Percentiles rank a stretch among this genome's conserved stretches.
Conservation (phyloP, 2,329 filamentous ascomycete species). For the Colletotrichum sp. region DNA sequence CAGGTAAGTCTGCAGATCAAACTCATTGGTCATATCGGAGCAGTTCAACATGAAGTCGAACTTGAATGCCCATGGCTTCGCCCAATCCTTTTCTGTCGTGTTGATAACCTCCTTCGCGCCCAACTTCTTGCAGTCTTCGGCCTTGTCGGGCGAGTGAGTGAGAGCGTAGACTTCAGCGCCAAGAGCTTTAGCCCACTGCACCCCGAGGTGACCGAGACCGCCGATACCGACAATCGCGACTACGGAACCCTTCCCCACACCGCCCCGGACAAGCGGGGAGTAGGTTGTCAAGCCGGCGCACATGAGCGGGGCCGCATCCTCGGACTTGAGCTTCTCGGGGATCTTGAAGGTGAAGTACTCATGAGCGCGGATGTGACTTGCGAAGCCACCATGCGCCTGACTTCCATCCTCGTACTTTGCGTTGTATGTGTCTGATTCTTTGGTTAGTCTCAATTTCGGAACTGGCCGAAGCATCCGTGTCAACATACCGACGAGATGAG, state of each 20-base stretch:
- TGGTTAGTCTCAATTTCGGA: neutral
- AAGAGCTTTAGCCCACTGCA: constrained; percentile 74
- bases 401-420: constrained; percentile 62
- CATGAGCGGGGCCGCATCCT: constrained; percentile 70
- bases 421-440: constrained; percentile 57
- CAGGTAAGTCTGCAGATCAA: constrained; percentile 59
- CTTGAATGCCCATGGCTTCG: constrained; percentile 53
- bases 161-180: constrained; percentile 71
- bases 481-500: constrained; percentile 43
- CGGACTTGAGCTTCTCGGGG: constrained; percentile 54
- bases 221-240: constrained; percentile 78
- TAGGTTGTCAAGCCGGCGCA: constrained; percentile 81
- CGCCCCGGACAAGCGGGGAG: constrained; percentile 70
- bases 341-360: constrained; percentile 67
- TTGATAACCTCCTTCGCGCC: constrained; percentile 63
- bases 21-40: constrained; percentile 55
- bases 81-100: constrained; percentile 60
- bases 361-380: constrained; percentile 54
- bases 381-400: constrained; percentile 68
- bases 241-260: constrained; percentile 71
- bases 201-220: constrained; percentile 75
- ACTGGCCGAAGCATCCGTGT: accelerated
- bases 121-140: constrained; percentile 63
- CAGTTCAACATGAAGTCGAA: constrained; percentile 60
- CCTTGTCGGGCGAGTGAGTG: constrained; percentile 64